Evolutionary conservation across 495 filamentous ascomycete species (phyloP).

Genomic region (Neurospora sp.): DNA sequence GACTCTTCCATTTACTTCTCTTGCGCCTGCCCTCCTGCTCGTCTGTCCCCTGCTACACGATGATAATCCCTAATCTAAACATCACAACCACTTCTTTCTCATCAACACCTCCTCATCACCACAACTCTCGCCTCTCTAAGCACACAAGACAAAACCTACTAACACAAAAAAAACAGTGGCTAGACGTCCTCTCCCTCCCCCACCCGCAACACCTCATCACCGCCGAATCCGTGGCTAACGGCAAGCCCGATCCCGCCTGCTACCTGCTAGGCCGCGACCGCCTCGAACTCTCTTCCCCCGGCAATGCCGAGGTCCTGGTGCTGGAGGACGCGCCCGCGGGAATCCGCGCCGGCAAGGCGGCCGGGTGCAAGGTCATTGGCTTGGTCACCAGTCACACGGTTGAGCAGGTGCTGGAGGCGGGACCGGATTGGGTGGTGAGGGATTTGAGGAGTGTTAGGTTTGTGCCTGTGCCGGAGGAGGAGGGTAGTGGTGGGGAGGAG

Average conservation of each 20-base stretch:
- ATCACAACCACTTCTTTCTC: too few relatives aligned
- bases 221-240: constrained; percentile 74
- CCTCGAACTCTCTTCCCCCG: constrained; percentile 40
- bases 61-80: neutral
- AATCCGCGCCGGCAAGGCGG: constrained; percentile 76
- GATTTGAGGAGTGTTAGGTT: constrained; percentile 66
- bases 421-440: constrained; percentile 78
- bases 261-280: constrained; percentile 61
- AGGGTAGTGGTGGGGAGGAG: constrained; percentile 20
- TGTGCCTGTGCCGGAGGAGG: constrained; percentile 25
- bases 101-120: neutral
- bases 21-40: too few relatives aligned
- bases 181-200: constrained; percentile 64
- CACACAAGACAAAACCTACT: too few relatives aligned
- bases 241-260: constrained; percentile 84
- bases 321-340: constrained; percentile 93
- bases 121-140: too few relatives aligned
- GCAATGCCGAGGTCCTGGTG: constrained; percentile 50
- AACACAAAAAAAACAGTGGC: constrained; percentile 40
- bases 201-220: constrained; percentile 64
- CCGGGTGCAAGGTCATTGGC: constrained; percentile 81
- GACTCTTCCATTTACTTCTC: neutral
- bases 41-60: neutral
- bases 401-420: constrained; percentile 58
- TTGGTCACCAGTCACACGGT: constrained; percentile 75